Percentiles rank a stretch among this genome's conserved stretches.
These are phyloP conservation scores for Rhododendron simsii DNA, from an alignment of 148 eudicot genomes.

Conservation along the genomic window DNA sequence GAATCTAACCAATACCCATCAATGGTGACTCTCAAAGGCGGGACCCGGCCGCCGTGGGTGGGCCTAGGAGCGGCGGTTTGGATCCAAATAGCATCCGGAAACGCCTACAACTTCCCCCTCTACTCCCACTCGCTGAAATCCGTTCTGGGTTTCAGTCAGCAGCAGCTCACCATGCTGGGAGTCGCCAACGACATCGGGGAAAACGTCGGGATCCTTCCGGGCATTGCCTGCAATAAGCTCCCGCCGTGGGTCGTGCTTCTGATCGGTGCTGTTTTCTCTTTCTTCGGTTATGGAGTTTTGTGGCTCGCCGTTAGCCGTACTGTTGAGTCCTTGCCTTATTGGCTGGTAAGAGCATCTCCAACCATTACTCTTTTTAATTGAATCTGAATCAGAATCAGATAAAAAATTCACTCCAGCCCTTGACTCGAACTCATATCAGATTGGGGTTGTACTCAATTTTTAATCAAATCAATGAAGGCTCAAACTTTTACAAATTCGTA, in stretches of 20 bases:
- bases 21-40: constrained; percentile 42
- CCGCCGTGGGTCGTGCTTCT: constrained; percentile 73
- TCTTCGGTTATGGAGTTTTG: constrained; percentile 64
- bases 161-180: constrained; percentile 67
- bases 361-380: not conserved
- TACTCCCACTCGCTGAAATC: constrained; percentile 69
- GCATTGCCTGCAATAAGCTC: constrained; percentile 48
- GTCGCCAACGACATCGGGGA: constrained; percentile 84
- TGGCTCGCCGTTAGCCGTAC: constrained; percentile 67
- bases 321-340: constrained; percentile 52
- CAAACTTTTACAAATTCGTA: not conserved
- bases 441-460: not conserved
- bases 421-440: not conserved
- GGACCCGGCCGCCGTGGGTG: constrained; percentile 82
- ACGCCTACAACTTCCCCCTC: constrained; percentile 61
- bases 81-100: constrained; percentile 69
- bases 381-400: not conserved
- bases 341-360: constrained; percentile 39
- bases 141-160: constrained; percentile 60
- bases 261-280: constrained; percentile 50
- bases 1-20: not conserved
- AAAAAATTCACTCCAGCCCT: no score
- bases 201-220: constrained; percentile 63
- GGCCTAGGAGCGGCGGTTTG: constrained; percentile 66
- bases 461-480: not conserved